Conservation (phyloP, 139 green algal genomes). For the Mychonastes homosphaera region DNA sequence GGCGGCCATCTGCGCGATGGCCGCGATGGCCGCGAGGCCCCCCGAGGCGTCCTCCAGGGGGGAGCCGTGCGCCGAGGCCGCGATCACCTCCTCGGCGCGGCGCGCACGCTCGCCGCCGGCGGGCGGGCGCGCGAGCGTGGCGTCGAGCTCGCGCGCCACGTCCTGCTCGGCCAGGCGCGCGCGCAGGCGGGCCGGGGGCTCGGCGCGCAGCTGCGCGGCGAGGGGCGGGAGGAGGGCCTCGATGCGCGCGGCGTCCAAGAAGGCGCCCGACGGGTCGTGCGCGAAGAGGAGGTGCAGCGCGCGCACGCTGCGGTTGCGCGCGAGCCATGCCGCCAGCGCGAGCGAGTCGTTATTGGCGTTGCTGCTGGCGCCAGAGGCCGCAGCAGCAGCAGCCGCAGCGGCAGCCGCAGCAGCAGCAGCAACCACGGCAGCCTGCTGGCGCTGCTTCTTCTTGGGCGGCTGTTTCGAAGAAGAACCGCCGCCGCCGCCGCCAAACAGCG, state of each 20-base stretch:
- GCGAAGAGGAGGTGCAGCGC: conserved; percentile 71
- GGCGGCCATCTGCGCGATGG: conserved; percentile 64
- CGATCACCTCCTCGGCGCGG: neutral
- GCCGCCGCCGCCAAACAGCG: neutral
- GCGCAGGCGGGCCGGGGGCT: conserved; percentile 11
- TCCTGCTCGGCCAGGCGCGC: conserved; percentile 1
- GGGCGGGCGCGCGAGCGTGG: conserved; percentile 14
- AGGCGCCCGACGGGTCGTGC: conserved; percentile 64
- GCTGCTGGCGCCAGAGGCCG: conserved; percentile 1
- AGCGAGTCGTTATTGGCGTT: neutral
- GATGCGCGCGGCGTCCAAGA: conserved; percentile 57
- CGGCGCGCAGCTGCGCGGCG: conserved; percentile 28
- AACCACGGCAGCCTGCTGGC: conserved; percentile 16
- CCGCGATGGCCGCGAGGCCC: conserved; percentile 28
- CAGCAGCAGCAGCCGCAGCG: conserved; percentile 1
- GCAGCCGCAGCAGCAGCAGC: conserved; percentile 1
- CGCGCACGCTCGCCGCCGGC: conserved; percentile 6
- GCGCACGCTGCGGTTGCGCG: conserved; percentile 44
- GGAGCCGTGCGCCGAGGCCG: neutral
- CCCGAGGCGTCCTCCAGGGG: conserved; percentile 2
- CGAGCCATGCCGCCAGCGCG: conserved; percentile 29
- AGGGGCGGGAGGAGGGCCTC: conserved; percentile 51
- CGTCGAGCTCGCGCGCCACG: conserved; percentile 16
- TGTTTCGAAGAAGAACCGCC: conserved; percentile 4
- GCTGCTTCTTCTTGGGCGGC: conserved; percentile 37